Evolutionary conservation across 768 basidiomycete genomes (phyloP).

Genomic region (Lactifluus volemus): DNA sequence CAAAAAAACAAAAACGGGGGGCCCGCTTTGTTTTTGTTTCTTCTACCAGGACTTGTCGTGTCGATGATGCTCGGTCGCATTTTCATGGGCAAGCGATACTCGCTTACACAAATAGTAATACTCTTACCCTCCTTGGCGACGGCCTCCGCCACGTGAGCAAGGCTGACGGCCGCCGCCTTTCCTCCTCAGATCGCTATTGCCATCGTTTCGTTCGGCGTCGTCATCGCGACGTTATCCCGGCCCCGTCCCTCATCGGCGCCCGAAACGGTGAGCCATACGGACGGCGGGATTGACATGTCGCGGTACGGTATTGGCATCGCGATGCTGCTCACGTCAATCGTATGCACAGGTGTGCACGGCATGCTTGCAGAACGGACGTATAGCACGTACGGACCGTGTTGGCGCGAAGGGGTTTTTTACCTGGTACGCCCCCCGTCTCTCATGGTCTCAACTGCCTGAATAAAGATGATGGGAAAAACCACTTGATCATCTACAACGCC

Average conservation of each 20-base stretch:
- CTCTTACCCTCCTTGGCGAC: background rate
- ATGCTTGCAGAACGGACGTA: slow-evolving; percentile 73
- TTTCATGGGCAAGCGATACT: slow-evolving; percentile 16
- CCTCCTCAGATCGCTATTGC: slow-evolving; percentile 47
- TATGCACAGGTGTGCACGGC: slow-evolving; percentile 63
- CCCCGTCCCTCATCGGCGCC: slow-evolving; percentile 12
- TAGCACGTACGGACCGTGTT: slow-evolving; percentile 60
- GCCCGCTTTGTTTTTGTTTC: too few relatives aligned
- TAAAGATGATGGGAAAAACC: background rate
- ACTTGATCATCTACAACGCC: too few relatives aligned
- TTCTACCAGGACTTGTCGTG: slow-evolving; percentile 16
- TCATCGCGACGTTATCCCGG: slow-evolving; percentile 62
- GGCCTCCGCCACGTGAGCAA: background rate
- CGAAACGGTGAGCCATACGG: too few relatives aligned
- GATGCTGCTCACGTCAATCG: slow-evolving; percentile 57
- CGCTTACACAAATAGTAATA: background rate
- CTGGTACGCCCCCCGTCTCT: slow-evolving; percentile 40
- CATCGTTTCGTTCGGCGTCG: slow-evolving; percentile 60
- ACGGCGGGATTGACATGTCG: slow-evolving; percentile 11
- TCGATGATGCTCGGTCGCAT: slow-evolving; percentile 19
- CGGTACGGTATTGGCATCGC: slow-evolving; percentile 57
- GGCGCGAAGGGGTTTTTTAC: slow-evolving; percentile 82
- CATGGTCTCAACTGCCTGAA: background rate
- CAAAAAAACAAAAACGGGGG: background rate
- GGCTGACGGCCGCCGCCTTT: background rate